These are phyloP conservation scores for Vicia villosa DNA, from an alignment of 306 rosid species.

Conservation along the genomic window DNA sequence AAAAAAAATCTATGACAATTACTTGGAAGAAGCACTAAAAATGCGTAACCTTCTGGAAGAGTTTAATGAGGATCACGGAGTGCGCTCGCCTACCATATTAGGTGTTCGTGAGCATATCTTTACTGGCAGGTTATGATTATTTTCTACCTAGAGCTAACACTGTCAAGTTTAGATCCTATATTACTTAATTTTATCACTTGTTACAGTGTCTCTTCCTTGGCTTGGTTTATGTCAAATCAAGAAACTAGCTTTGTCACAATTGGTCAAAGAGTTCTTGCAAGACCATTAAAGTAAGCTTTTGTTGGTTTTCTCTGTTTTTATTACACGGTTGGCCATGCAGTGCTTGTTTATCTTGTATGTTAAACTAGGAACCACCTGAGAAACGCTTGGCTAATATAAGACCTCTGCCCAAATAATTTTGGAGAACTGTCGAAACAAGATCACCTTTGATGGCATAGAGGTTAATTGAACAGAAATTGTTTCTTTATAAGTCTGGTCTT, in stretches of 20 bases:
- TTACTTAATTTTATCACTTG: constrained; percentile 30
- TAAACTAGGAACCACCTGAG: constrained; percentile 12
- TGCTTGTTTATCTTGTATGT: constrained; percentile 9
- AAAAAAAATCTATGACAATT: constrained; percentile 64
- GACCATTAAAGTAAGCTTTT: constrained; percentile 81
- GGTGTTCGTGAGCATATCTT: constrained; percentile 98
- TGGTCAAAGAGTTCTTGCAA: constrained; percentile 97
- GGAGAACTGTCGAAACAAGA: constrained; percentile 95
- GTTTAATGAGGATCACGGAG: constrained; percentile 88
- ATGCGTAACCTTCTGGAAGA: constrained; percentile 99
- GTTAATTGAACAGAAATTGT: constrained; percentile 49
- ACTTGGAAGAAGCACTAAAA: constrained; percentile 96
- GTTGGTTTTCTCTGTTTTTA: constrained; percentile 25
- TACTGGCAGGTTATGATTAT: constrained; percentile 80
- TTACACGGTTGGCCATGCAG: not conserved
- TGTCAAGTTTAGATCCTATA: constrained; percentile 15
- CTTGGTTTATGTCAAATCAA: constrained; percentile 99
- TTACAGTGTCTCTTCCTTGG: constrained; percentile 94
- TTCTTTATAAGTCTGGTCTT: constrained; percentile 4
- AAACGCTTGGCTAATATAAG: constrained; percentile 19
- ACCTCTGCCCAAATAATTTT: constrained; percentile 46
- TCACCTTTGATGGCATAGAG: constrained; percentile 98
- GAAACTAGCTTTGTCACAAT: constrained; percentile 95
- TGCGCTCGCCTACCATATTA: constrained; percentile 83
- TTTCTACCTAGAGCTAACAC: constrained; percentile 21